Percentiles rank a stretch among this genome's conserved stretches.
Conservation (phyloP, 2,329 filamentous ascomycete genomes). For the Ophiostoma pallidulum region DNA sequence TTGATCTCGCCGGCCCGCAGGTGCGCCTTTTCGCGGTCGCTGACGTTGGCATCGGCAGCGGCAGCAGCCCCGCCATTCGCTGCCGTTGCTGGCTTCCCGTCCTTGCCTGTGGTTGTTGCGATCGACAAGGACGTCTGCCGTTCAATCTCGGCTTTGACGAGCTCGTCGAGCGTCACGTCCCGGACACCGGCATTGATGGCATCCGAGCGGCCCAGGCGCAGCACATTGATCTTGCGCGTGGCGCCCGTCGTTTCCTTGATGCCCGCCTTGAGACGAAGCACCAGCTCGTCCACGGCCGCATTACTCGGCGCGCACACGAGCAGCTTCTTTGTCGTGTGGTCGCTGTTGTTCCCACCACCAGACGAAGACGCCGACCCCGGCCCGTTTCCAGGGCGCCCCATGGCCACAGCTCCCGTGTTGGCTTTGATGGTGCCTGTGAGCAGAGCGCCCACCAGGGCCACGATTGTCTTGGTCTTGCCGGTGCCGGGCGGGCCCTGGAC, state of each 20-base stretch:
- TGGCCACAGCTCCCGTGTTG: constrained; percentile 34
- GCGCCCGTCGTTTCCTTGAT: constrained; percentile 69
- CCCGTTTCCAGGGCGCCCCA: constrained; percentile 31
- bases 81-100: constrained; percentile 3
- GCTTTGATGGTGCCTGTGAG: constrained; percentile 48
- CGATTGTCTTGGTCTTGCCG: constrained; percentile 96
- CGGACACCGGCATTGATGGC: constrained; percentile 82
- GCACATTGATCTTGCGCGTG: constrained; percentile 68
- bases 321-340: constrained; percentile 61
- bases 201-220: constrained; percentile 83
- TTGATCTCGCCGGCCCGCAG: constrained; percentile 64
- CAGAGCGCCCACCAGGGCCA: constrained; percentile 87
- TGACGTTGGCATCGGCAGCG: constrained; percentile 31
- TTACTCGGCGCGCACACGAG: constrained; percentile 98
- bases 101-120: not conserved
- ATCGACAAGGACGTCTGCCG: constrained; percentile 24
- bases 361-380: constrained; percentile 24
- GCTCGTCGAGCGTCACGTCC: constrained; percentile 87
- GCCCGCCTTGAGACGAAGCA: constrained; percentile 82
- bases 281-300: constrained; percentile 90
- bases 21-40: constrained; percentile 50
- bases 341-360: no score
- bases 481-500: constrained; percentile 95
- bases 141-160: constrained; percentile 61
- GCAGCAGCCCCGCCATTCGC: not conserved